These are phyloP conservation scores for Hypericum perforatum DNA, from an alignment of 345 rosid species.

Conservation along the genomic window DNA sequence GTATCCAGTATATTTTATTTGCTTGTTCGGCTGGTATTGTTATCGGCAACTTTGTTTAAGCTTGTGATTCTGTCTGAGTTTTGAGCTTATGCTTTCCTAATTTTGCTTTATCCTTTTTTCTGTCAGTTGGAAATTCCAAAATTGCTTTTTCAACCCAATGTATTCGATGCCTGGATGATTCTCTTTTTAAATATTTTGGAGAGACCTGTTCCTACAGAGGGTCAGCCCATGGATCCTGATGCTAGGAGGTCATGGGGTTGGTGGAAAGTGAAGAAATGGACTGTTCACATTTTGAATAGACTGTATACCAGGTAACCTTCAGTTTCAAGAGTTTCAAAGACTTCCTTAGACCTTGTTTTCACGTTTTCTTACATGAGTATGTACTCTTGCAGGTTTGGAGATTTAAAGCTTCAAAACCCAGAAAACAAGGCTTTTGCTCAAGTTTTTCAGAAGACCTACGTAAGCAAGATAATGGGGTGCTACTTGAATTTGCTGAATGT, in stretches of 20 bases:
- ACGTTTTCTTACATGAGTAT: too few relatives aligned
- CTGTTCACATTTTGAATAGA: conserved; percentile 87
- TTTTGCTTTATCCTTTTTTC: neutral
- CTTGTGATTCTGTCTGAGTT: too few relatives aligned
- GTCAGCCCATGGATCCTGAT: conserved; percentile 83
- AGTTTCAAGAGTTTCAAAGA: neutral
- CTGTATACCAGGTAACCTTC: conserved; percentile 60
- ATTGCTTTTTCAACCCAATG: conserved; percentile 64
- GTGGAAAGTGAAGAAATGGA: conserved; percentile 99
- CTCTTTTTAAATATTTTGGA: conserved; percentile 83
- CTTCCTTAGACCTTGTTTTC: neutral
- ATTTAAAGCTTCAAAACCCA: conserved; percentile 76
- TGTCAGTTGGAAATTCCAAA: conserved; percentile 92
- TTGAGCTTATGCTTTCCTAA: too few relatives aligned
- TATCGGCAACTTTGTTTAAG: too few relatives aligned
- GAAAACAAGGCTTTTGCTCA: conserved; percentile 83
- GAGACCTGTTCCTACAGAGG: conserved; percentile 90
- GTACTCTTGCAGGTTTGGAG: conserved; percentile 66
- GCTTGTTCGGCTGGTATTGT: too few relatives aligned
- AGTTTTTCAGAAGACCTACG: conserved; percentile 84
- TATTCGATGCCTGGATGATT: conserved; percentile 90
- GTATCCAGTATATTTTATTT: too few relatives aligned
- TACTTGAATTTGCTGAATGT: conserved; percentile 74
- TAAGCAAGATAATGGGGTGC: conserved; percentile 86
- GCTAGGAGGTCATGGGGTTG: conserved; percentile 96